A percentile compares a stretch with the other conserved stretches of the same genome.
These are phyloP conservation scores for Vigna angularis DNA, from an alignment of 306 rosid genomes.

Conservation along the genomic window DNA sequence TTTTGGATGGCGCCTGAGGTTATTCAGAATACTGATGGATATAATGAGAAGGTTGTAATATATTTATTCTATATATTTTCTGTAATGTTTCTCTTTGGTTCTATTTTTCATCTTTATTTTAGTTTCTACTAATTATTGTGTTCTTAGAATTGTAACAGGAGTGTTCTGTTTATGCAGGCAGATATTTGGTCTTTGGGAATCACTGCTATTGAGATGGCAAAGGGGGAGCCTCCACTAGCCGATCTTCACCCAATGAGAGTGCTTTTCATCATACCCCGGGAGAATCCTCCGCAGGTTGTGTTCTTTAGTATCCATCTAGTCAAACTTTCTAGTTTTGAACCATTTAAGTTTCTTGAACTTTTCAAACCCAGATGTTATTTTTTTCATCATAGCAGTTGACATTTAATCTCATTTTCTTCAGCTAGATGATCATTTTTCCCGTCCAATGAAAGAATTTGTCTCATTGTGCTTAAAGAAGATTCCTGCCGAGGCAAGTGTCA, in stretches of 20 bases:
- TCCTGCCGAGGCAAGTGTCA: conserved; percentile 87
- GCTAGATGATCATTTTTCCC: conserved; percentile 99
- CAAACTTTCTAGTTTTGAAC: conserved; percentile 32
- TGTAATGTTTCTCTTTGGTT: conserved; percentile 29
- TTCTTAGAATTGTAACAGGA: conserved; percentile 36
- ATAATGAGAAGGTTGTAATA: conserved; percentile 88
- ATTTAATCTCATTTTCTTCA: conserved; percentile 54
- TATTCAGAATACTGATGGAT: conserved; percentile 96
- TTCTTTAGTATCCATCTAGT: conserved; percentile 19
- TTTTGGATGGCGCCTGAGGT: conserved; percentile 99
- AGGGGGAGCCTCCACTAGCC: conserved; percentile 99
- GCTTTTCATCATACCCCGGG: conserved; percentile 97
- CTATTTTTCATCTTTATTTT: conserved; percentile 32
- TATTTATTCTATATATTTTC: conserved; percentile 30
- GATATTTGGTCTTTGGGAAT: conserved; percentile 99
- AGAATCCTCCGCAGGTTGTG: conserved; percentile 96
- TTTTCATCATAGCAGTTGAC: conserved; percentile 37
- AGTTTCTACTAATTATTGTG: conserved; percentile 16
- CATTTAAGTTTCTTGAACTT: conserved; percentile 22
- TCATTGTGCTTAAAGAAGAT: conserved; percentile 89
- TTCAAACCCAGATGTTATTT: conserved; percentile 33
- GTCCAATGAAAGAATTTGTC: conserved; percentile 94
- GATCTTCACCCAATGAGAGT: conserved; percentile 99
- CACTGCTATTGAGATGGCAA: conserved; percentile 99
- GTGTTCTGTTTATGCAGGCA: conserved; percentile 74